Evolutionary conservation across 257 asterid species (phyloP).

Genomic region (Avicennia marina): DNA sequence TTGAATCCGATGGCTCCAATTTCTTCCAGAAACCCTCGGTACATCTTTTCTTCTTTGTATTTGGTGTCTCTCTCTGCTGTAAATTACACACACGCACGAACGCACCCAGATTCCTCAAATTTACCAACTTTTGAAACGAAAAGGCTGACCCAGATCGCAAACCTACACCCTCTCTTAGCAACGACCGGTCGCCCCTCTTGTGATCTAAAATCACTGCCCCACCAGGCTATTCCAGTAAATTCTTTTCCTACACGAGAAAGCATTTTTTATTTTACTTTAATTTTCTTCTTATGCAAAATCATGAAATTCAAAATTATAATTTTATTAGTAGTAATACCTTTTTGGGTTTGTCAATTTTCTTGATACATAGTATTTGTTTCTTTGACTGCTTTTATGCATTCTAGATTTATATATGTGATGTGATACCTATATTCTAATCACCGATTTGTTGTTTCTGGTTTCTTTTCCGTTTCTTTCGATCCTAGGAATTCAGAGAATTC

Average conservation of each 20-base stretch:
- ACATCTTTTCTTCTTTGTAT: constrained; percentile 15
- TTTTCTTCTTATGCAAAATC: background rate
- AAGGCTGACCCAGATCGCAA: constrained; percentile 30
- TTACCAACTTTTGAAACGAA: constrained; percentile 19
- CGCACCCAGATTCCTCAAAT: constrained; percentile 20
- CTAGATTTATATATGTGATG: background rate
- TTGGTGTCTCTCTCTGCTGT: too few species aligned
- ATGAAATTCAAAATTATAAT: background rate
- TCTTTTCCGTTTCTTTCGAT: background rate
- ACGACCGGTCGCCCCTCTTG: constrained; percentile 17
- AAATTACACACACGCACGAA: too few species aligned
- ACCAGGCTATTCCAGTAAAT: constrained; percentile 51
- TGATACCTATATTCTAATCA: background rate
- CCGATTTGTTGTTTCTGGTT: background rate
- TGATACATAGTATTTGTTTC: background rate
- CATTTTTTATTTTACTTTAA: background rate
- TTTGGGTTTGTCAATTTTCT: background rate
- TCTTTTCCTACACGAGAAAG: background rate
- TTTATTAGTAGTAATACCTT: too few species aligned
- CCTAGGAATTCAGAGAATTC: constrained; percentile 63
- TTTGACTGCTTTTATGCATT: background rate
- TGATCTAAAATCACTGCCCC: constrained; percentile 37
- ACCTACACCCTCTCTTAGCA: constrained; percentile 19
- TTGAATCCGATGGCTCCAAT: constrained; percentile 39
- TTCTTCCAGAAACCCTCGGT: constrained; percentile 15